Conservation (phyloP, 2,329 filamentous ascomycete genomes). For the Botrytis aclada region DNA sequence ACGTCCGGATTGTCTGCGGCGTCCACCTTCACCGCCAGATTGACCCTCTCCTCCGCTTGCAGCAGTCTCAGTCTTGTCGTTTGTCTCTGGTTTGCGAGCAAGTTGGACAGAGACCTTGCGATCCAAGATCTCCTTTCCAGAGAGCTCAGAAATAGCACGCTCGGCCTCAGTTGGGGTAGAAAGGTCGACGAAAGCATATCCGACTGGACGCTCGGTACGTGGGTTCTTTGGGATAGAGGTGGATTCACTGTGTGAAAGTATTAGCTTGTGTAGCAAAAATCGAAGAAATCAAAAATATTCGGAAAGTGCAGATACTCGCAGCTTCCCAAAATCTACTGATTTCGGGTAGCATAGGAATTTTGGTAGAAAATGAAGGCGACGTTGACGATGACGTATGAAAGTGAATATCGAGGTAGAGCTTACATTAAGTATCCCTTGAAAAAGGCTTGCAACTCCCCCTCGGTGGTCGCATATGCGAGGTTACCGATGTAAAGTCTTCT, state of each 20-base stretch:
- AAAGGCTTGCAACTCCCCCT: constrained; percentile 99
- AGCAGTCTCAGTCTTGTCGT: constrained; percentile 69
- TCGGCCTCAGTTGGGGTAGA: constrained; percentile 92
- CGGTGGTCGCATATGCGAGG: constrained; percentile 99
- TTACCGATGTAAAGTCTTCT: constrained; percentile 99
- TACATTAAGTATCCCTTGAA: constrained; percentile 99
- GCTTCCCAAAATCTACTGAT: not conserved
- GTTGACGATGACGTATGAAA: not conserved
- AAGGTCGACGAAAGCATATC: constrained; percentile 98
- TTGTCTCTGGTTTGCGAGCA: constrained; percentile 91
- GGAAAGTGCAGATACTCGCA: not conserved
- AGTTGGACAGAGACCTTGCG: constrained; percentile 99
- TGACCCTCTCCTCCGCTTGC: constrained; percentile 70
- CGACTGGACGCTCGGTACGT: constrained; percentile 95
- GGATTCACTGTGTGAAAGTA: constrained; percentile 67
- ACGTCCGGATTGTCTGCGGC: constrained; percentile 61
- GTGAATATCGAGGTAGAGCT: constrained; percentile 45
- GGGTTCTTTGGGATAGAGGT: constrained; percentile 99
- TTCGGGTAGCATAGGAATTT: constrained; percentile 18
- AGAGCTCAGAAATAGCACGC: constrained; percentile 91
- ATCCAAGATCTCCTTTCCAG: constrained; percentile 95
- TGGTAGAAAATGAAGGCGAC: not conserved
- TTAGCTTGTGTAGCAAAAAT: not conserved
- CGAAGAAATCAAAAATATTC: not conserved
- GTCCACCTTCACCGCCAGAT: constrained; percentile 61